phyloP scores from a whole-genome alignment of 2,329 filamentous ascomycete genomes.

The Hymenoscyphus scutula region DNA sequence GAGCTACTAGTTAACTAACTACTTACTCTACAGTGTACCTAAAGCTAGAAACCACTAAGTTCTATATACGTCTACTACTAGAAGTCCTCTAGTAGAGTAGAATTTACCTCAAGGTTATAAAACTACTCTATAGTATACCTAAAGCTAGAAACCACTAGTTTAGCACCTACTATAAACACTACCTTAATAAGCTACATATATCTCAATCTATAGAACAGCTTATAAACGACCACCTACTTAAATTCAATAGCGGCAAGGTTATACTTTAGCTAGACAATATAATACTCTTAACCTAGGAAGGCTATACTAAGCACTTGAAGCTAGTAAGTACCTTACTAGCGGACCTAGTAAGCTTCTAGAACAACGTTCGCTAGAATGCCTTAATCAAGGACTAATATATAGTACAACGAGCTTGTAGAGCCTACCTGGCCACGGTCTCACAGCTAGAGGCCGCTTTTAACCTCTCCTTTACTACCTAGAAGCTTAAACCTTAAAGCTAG shows the following conservation, averaged over 20 bases:
- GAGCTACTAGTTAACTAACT: constrained; percentile 6
- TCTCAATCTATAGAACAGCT: constrained; percentile 8
- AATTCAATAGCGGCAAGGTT: background rate
- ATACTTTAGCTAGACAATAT: background rate
- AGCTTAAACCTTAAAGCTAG: background rate
- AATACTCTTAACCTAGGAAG: background rate
- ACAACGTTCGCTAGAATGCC: background rate
- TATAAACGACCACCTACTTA: background rate
- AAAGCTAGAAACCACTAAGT: constrained; percentile 8
- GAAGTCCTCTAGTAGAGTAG: background rate
- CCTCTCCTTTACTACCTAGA: constrained; percentile 11
- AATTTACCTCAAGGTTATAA: constrained; percentile 8
- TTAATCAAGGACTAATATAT: constrained; percentile 12
- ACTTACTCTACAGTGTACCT: too few species aligned
- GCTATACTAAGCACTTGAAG: background rate
- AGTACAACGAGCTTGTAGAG: constrained; percentile 12
- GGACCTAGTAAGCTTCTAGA: background rate
- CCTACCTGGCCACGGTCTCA: constrained; percentile 14
- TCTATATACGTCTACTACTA: constrained; percentile 14
- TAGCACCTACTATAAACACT: constrained; percentile 15
- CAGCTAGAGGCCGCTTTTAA: constrained; percentile 13
- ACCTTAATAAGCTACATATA: constrained; percentile 13
- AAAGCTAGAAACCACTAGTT: constrained; percentile 19
- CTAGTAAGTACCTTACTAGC: background rate
- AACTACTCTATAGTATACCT: constrained; percentile 19